A percentile compares a stretch with the other conserved stretches of the same genome.
These are phyloP conservation scores for Colletotrichum viniferum DNA, from an alignment of 2,329 filamentous ascomycete species.

Conservation along the genomic window DNA sequence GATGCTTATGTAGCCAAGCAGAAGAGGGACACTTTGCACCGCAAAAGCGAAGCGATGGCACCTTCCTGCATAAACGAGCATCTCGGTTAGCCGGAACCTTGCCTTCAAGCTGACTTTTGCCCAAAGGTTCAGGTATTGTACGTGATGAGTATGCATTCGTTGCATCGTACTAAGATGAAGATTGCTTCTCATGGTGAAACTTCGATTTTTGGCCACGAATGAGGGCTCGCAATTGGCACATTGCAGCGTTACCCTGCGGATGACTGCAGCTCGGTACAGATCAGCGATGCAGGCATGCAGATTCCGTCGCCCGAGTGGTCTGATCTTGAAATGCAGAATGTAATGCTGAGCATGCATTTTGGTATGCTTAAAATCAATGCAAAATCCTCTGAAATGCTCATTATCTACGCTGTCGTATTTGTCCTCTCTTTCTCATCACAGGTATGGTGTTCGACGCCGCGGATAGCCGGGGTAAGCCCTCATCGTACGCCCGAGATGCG, in stretches of 20 bases:
- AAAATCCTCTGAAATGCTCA: neutral
- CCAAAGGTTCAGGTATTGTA: neutral
- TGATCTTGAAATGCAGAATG: neutral
- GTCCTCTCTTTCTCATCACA: accelerated
- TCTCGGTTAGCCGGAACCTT: neutral
- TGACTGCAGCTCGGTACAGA: neutral
- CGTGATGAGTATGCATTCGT: neutral
- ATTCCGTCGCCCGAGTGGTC: neutral
- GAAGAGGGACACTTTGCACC: neutral
- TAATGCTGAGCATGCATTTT: accelerated
- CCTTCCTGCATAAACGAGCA: neutral
- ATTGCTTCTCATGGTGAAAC: neutral
- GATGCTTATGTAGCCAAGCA: neutral
- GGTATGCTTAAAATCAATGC: neutral
- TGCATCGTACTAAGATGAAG: neutral
- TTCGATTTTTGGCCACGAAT: neutral
- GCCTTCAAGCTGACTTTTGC: neutral
- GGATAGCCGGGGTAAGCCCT: neutral
- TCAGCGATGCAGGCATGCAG: neutral
- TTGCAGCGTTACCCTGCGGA: neutral
- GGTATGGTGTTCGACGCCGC: accelerated
- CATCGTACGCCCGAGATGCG: accelerated
- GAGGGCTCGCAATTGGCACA: neutral
- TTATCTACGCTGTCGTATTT: accelerated
- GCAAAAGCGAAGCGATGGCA: neutral